Evolutionary conservation across 352 stramenopile species (phyloP).

Genomic region (Globisporangium splendens): DNA sequence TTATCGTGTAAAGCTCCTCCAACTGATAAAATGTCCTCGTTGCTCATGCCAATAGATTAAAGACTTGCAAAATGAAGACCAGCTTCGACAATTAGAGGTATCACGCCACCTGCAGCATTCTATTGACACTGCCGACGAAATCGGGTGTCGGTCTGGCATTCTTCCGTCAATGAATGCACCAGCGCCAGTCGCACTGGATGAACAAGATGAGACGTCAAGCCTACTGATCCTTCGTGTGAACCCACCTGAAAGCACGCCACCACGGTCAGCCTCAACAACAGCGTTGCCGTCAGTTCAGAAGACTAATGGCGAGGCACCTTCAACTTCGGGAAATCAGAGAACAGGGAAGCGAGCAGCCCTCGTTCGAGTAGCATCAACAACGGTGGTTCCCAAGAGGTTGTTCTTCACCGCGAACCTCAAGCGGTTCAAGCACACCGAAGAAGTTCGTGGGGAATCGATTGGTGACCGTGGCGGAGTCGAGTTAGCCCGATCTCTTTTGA

Average conservation of each 20-base stretch:
- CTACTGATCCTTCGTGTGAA: conserved; percentile 53
- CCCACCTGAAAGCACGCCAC: neutral
- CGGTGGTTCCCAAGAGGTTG: conserved; percentile 28
- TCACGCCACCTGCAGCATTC: conserved; percentile 23
- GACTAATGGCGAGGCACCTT: neutral
- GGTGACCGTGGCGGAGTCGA: conserved; percentile 52
- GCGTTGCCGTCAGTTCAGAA: conserved; percentile 10
- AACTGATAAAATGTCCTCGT: neutral
- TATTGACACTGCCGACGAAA: conserved; percentile 33
- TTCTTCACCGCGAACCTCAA: conserved; percentile 77
- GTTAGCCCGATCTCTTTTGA: conserved; percentile 57
- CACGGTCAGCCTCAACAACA: conserved; percentile 2
- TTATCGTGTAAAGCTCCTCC: neutral
- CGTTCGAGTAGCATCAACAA: neutral
- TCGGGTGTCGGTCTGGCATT: conserved; percentile 41
- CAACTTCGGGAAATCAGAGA: neutral
- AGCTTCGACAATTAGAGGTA: conserved; percentile 1
- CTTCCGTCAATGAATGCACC: conserved; percentile 58
- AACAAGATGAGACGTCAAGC: conserved; percentile 58
- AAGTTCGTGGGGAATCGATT: conserved; percentile 54
- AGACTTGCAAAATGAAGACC: conserved; percentile 12
- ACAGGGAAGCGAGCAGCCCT: neutral
- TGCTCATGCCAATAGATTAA: conserved; percentile 4
- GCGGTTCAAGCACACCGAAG: conserved; percentile 66
- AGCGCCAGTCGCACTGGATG: conserved; percentile 12